Evolutionary conservation across 225 moss, liverwort and hornwort species (phyloP), one percentile per base, ranked within the genome.

Genomic region (Ulota crispa): DNA sequence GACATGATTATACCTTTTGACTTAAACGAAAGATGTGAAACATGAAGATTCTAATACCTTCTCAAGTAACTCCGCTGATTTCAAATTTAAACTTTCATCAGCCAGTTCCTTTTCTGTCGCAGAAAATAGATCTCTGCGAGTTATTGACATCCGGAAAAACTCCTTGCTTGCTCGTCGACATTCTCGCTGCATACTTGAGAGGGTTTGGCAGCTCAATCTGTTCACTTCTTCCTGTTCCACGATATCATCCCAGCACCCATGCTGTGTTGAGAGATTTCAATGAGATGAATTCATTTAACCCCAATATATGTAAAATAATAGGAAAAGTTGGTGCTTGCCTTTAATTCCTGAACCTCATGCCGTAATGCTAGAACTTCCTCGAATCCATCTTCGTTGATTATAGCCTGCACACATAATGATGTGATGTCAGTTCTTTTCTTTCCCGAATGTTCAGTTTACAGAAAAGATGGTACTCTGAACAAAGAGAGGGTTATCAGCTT

Each of bases 161-260:
- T 88, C 90, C 34, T 88, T 88, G 80, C 90, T 90, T 42, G 86
- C 88, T 69, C 88, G 88, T 55, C 88, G 80, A 56, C 90, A 86
- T 66, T 90, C 90, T 32, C 78, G 88, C 61, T 92, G 85, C 81
- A 90, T 89, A 67, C 81, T 95, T 41, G 93, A 87, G 21, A 93
- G 85, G 52, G 88, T 85, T 69, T 92, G 93, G 69, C 89, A 83
- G 28, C 93, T 90, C 80, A 94, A 52, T 42, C 89, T 91, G 64
- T 83, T 91, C 43, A 93, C 90, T 83, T 95, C 96, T 45, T 88
- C 93, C 96, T 97, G 89, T 87, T 82, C 57, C 82, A 70, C 50
- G 57, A 69, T 73, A 73, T 80, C 85, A 83, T 77, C 83, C 83
- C 80, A 85, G 72, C 77, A 83, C 77, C 85, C 82, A 83, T 83